Base-by-base conservation (phyloP, 169 alveolate genomes). In the Theileria orientalis region DNA sequence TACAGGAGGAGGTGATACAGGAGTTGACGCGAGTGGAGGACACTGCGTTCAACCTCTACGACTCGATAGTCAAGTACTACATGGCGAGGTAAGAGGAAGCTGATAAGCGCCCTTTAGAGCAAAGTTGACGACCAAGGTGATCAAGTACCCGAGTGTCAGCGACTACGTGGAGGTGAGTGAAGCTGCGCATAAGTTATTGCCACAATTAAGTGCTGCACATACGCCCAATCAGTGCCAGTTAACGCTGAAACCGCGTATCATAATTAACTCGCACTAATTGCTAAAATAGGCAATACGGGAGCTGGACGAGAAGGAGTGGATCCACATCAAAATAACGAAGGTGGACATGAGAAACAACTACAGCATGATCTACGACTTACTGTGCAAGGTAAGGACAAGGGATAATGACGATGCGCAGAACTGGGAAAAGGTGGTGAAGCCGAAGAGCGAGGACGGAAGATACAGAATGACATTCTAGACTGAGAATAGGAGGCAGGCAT, bases 1-100 rank as follows among this genome's bases (percentile, higher is more conserved):
- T 93, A 32, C 96, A 93, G 84, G 96, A 93, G 56, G 96, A 93
- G 61, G 94, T 94, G 8, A 93, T 93, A n/a, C 95, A 91, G 60
- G 96, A 93, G 83, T 86, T 93, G 8, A 90, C 94, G 16, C 82
- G 96, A 41, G 96, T 93, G 23, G 96, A 93, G 44, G 96, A 93
- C 67, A 89, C 93, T 16, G 94, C 96, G 27, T 93, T 92, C 73
- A 90, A 90, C 61, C 72, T 92, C 42, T 90, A 85, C 54, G 96
- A 93, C 69, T 86, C 94, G 25, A 89, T 92, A 41, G 91, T 91
- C 46, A 92, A 93, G 68, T 92, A 93, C 69, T 90, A 90, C 78
- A 88, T 90, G 94, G 94, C 92, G 30, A 83, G 85, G 85, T 76
- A 64, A 66, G 52, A 27, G 2, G 8, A 1, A 46, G 16, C 3